phyloP scores from a whole-genome alignment of 108 stramenopile genomes.

The Aurantiochytrium sp. region DNA sequence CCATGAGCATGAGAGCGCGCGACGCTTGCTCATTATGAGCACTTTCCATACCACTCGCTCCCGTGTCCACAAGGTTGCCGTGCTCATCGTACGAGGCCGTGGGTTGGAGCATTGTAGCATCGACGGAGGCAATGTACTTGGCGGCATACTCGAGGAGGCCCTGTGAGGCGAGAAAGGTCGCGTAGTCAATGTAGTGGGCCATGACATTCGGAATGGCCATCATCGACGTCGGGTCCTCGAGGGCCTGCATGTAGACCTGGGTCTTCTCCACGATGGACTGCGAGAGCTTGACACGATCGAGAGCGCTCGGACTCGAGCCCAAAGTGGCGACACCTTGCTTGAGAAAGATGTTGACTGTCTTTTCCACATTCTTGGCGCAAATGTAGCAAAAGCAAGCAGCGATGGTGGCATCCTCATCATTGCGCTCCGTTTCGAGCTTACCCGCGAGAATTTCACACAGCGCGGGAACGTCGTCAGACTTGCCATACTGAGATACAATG shows the following conservation, averaged over 20 bases:
- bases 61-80: conserved; percentile 58
- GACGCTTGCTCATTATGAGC: conserved; percentile 50
- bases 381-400: conserved; percentile 84
- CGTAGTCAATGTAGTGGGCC: conserved; percentile 71
- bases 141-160: conserved; percentile 73
- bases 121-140: conserved; percentile 54
- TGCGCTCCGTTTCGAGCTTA: conserved; percentile 58
- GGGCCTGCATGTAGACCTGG: conserved; percentile 66
- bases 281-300: conserved; percentile 67
- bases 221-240: conserved; percentile 39
- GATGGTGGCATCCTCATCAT: conserved; percentile 51
- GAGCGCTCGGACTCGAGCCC: conserved; percentile 27
- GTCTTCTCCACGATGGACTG: conserved; percentile 78
- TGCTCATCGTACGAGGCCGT: conserved; percentile 39
- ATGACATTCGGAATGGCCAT: conserved; percentile 55
- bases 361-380: conserved; percentile 78
- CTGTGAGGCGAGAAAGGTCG: conserved; percentile 75
- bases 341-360: conserved; percentile 69
- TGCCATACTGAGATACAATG: conserved; percentile 80
- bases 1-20: conserved; percentile 65
- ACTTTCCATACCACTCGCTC: conserved; percentile 59
- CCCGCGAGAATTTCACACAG: conserved; percentile 79
- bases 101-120: neutral
- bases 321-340: conserved; percentile 56
- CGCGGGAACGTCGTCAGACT: conserved; percentile 74